These are phyloP conservation scores for Atalantia buxifolia DNA, from an alignment of 345 rosid genomes.

Conservation along the genomic window DNA sequence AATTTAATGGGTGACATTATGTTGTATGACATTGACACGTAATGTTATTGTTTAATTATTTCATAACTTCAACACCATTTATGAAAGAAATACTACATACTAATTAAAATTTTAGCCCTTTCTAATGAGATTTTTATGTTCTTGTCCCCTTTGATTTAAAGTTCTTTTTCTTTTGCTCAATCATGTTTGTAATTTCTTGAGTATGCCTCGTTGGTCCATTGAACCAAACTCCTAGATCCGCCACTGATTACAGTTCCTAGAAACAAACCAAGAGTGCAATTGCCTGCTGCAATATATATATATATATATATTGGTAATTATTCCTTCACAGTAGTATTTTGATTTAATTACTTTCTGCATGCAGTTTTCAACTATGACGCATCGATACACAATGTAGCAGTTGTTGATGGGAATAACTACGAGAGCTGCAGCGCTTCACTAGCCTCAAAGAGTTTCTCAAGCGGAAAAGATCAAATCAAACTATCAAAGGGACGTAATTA, in stretches of 20 bases:
- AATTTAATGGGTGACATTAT: background rate
- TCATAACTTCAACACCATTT: no score
- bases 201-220: no score
- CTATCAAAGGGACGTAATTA: constrained; percentile 22
- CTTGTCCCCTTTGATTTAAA: no score
- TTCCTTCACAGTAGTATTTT: background rate
- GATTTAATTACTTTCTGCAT: background rate
- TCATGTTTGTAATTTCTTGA: background rate
- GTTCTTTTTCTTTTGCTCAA: background rate
- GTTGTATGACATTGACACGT: no score
- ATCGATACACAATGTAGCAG: constrained; percentile 17
- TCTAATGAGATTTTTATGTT: no score
- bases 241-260: no score
- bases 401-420: constrained; percentile 13
- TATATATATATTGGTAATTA: no score
- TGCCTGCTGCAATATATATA: background rate
- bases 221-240: no score
- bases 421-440: constrained; percentile 10
- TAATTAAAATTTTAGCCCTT: background rate
- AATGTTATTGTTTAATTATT: no score
- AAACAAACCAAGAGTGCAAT: background rate
- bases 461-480: constrained; percentile 17
- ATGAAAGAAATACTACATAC: no score
- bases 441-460: constrained; percentile 5
- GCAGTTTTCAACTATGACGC: constrained; percentile 24